These are phyloP conservation scores for Medicago lupulina DNA, from an alignment of 306 rosid genomes.

Conservation along the genomic window DNA sequence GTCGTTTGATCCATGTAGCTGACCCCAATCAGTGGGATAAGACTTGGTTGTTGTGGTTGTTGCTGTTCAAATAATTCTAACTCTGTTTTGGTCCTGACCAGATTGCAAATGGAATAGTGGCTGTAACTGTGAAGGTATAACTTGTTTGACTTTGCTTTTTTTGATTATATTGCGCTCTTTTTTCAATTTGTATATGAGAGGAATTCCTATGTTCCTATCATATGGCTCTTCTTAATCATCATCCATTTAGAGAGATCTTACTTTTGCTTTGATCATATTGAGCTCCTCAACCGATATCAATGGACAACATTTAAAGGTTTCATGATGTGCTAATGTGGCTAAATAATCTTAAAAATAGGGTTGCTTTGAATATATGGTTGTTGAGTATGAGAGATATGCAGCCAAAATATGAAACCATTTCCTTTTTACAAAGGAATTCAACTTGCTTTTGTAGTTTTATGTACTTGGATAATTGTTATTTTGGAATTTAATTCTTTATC, in stretches of 20 bases:
- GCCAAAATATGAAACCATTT: constrained; percentile 29
- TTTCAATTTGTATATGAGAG: constrained; percentile 29
- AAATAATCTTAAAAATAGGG: constrained; percentile 22
- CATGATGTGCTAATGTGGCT: constrained; percentile 14
- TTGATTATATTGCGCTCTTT: constrained; percentile 20
- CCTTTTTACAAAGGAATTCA: constrained; percentile 28
- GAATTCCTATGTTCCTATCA: constrained; percentile 22
- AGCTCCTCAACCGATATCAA: constrained; percentile 28
- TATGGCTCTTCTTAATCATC: constrained; percentile 22
- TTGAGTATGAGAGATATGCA: constrained; percentile 24
- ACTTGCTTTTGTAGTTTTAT: constrained; percentile 28
- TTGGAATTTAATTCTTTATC: constrained; percentile 41
- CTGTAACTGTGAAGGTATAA: constrained; percentile 89
- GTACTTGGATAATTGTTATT: constrained; percentile 36
- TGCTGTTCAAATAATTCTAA: constrained; percentile 32
- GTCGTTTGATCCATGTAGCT: too few species aligned
- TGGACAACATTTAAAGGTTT: background rate
- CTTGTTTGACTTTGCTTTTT: constrained; percentile 34
- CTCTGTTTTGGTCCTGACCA: constrained; percentile 50
- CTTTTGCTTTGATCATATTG: constrained; percentile 29
- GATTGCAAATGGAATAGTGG: constrained; percentile 80
- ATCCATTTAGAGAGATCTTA: constrained; percentile 3
- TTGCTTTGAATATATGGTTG: constrained; percentile 35
- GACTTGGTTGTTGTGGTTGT: too few species aligned
- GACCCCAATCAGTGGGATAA: too few species aligned